Evolutionary conservation across 1,284 basidiomycete species (phyloP), one percentile per base, ranked within the genome.

Genomic region (Ustilago xerochloae): DNA sequence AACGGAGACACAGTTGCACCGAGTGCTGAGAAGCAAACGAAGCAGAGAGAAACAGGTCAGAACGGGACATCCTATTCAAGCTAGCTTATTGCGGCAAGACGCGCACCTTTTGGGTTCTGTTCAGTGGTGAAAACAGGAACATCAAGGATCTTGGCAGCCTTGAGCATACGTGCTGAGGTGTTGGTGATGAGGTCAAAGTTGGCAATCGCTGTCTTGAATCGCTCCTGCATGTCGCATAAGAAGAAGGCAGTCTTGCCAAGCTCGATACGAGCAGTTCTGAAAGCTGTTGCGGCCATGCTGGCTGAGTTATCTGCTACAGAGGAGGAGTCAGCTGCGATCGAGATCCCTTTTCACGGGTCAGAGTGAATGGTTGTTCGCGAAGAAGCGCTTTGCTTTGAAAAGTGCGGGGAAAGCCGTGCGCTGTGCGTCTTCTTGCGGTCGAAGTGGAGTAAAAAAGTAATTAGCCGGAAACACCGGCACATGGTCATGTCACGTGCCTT

Each of bases 81-180:
- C 4, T 13, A 3, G 30, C 13, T 8, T 10, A 16, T 4, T 15
- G 2, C 12, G 33, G 6, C 3, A n/a, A 4, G 5, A 30, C 84
- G 49, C n/a, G n/a, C 65, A 91, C 92, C 91, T 87, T 87, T 89
- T 1, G 91, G 88, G 81, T 93, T 92, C 85, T 96, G 93, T 72
- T 94, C 93, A 0, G 93, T 94, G 15, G 87, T 89, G 24, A 94
- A 84, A 13, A 94, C 90, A 41, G 90, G 90, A 46, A 92, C 88
- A 58, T 89, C 86, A 47, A 92, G 87, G 57, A 91, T 85, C 89
- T 90, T 43, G 36, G 81, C 73, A 4, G 75, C 79, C 24, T 62
- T 67, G 24, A 82, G 71, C 73, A 80, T 66, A 58, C 80, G 78
- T 33, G 67, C 65, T 15, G 72, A 69, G 12, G 80, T 70, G 49